Percentiles rank a stretch among this genome's conserved stretches.
Conservation (phyloP, 805 yeast species). For the Candida insectorum region DNA sequence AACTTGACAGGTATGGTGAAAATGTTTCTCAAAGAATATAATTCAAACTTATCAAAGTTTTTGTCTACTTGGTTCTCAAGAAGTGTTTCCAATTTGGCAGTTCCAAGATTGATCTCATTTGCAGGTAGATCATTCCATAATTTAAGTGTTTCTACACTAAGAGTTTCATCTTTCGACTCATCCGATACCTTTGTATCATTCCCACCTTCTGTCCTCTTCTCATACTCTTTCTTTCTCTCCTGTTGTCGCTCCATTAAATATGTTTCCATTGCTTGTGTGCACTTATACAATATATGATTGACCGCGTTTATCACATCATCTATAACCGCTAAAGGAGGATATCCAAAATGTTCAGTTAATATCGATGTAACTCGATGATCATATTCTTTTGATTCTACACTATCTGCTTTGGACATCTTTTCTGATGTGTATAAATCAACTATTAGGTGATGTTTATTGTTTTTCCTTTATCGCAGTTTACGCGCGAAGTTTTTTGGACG, state of each 20-base stretch:
- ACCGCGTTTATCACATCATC: constrained; percentile 89
- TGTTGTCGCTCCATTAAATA: constrained; percentile 45
- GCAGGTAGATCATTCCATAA: constrained; percentile 17
- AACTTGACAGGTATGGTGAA: constrained; percentile 66
- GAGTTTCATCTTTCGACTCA: constrained; percentile 5
- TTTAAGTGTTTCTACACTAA: constrained; percentile 11
- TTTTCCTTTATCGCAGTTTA: not conserved
- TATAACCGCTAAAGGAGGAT: constrained; percentile 74
- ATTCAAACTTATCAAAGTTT: constrained; percentile 82
- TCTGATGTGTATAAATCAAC: too few relatives aligned
- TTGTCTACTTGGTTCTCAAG: constrained; percentile 73
- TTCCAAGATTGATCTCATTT: constrained; percentile 71
- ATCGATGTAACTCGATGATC: constrained; percentile 37
- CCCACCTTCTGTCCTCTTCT: constrained; percentile 13
- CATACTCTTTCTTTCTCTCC: constrained; percentile 6
- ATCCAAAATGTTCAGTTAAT: constrained; percentile 83
- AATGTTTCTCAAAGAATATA: constrained; percentile 76
- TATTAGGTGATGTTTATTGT: not conserved
- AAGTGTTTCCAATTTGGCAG: constrained; percentile 74
- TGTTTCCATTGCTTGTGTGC: constrained; percentile 74
- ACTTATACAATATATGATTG: constrained; percentile 76
- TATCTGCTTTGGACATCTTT: not conserved
- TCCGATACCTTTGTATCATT: constrained; percentile 12
- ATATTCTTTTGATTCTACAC: constrained; percentile 1
- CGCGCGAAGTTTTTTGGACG: too few relatives aligned